Conservation (phyloP, 2,329 filamentous ascomycete species). For the Aspergillaceae sp. region DNA sequence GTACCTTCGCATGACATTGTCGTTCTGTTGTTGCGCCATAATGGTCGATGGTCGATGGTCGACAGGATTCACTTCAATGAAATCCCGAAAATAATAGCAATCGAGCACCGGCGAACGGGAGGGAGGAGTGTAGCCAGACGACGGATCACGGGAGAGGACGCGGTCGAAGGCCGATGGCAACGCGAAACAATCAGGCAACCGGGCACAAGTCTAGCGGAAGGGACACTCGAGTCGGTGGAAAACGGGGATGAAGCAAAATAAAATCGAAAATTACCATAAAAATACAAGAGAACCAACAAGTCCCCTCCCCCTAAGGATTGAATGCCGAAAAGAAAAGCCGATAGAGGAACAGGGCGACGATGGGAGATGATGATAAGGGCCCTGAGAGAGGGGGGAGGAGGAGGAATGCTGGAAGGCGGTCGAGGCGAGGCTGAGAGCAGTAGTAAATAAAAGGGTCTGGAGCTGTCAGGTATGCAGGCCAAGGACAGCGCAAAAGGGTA, state of each 20-base stretch:
- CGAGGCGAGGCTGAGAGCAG: constrained; percentile 18
- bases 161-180: neutral
- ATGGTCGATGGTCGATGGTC: constrained; percentile 6
- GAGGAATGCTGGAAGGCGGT: constrained; percentile 20
- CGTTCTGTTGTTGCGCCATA: constrained; percentile 33
- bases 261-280: neutral
- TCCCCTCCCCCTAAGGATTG: constrained; percentile 11
- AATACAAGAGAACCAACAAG: neutral
- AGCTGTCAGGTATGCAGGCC: neutral
- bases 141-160: neutral
- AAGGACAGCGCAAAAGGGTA: neutral
- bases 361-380: neutral
- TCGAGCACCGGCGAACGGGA: neutral
- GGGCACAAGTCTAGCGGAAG: neutral
- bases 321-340: constrained; percentile 1
- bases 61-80: neutral
- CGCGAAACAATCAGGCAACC: neutral
- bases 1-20: constrained; percentile 50
- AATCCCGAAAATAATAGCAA: neutral
- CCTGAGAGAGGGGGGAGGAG: constrained; percentile 4
- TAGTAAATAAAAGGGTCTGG: constrained; percentile 4
- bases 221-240: neutral
- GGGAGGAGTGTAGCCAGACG: neutral
- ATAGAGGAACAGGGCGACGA: constrained; percentile 11
- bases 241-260: neutral